Conservation (phyloP, 2,329 filamentous ascomycete species). For the Talaromyces sp. region DNA sequence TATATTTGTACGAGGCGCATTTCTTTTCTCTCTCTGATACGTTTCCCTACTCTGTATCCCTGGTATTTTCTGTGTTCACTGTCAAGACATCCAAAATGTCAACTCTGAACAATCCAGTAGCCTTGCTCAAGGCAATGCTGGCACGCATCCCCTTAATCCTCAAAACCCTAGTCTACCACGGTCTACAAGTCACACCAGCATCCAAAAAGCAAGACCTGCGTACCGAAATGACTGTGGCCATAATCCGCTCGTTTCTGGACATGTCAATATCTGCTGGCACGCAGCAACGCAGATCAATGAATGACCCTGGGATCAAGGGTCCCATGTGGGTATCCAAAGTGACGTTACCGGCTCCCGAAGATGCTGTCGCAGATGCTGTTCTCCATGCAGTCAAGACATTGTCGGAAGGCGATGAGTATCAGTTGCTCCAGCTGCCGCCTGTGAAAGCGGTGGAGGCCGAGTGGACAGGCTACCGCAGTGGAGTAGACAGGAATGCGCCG, state of each 20-base stretch:
- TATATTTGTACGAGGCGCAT: not conserved
- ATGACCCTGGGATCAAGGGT: conserved; percentile 68
- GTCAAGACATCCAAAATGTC: conserved; percentile 23
- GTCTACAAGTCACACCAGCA: conserved; percentile 64
- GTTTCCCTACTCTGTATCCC: not conserved
- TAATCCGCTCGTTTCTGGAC: conserved; percentile 65
- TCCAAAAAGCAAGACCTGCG: conserved; percentile 74
- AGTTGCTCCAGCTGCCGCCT: conserved; percentile 38
- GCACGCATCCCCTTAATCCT: conserved; percentile 41
- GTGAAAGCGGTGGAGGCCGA: conserved; percentile 41
- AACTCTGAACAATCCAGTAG: conserved; percentile 22
- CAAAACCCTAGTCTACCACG: conserved; percentile 41
- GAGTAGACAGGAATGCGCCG: conserved; percentile 36
- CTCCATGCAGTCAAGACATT: conserved; percentile 38
- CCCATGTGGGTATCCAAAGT: conserved; percentile 77
- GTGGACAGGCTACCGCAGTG: conserved; percentile 45
- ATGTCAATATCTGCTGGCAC: conserved; percentile 54
- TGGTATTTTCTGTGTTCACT: too few relatives aligned
- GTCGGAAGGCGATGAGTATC: conserved; percentile 31
- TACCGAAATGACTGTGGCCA: conserved; percentile 67
- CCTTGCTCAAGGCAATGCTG: conserved; percentile 37
- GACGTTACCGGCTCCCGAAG: conserved; percentile 55
- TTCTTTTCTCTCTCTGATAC: too few relatives aligned
- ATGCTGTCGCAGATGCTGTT: conserved; percentile 42
- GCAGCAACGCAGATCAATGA: conserved; percentile 60